A percentile compares a stretch with the other conserved stretches of the same genome.
phyloP scores from a whole-genome alignment of 495 filamentous ascomycete species.

The Paragyromitra xinjiangensis region DNA sequence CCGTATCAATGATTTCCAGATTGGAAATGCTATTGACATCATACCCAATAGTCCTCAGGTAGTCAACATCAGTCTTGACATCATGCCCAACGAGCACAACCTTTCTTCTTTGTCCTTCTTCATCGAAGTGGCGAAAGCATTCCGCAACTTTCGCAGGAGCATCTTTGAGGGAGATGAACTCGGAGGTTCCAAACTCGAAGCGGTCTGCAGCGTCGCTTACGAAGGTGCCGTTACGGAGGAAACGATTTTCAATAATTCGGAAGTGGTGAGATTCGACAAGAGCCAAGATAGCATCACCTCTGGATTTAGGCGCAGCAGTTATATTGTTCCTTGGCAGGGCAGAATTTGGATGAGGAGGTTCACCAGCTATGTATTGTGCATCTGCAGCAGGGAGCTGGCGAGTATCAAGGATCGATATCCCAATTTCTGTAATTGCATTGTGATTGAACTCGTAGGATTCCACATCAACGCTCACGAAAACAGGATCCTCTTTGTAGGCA shows the following conservation, averaged over 20 bases:
- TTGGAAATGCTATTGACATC: conserved; percentile 64
- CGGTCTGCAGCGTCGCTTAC: conserved; percentile 73
- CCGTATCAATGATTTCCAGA: conserved; percentile 76
- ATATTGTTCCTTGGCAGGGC: conserved; percentile 51
- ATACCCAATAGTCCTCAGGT: conserved; percentile 70
- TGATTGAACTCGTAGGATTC: conserved; percentile 78
- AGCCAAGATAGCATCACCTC: conserved; percentile 60
- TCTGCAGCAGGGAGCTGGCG: conserved; percentile 60
- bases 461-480: conserved; percentile 82
- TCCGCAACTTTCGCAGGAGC: conserved; percentile 61
- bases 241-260: conserved; percentile 72
- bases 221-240: conserved; percentile 70
- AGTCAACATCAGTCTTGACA: conserved; percentile 70
- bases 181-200: conserved; percentile 77
- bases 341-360: conserved; percentile 43
- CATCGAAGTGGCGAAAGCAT: conserved; percentile 46
- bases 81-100: conserved; percentile 84
- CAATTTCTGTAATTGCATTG: conserved; percentile 79
- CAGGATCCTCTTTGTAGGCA: conserved; percentile 38
- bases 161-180: conserved; percentile 60
- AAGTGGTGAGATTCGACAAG: conserved; percentile 77
- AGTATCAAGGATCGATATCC: conserved; percentile 83
- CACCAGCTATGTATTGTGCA: conserved; percentile 25
- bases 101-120: conserved; percentile 62
- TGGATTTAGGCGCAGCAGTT: conserved; percentile 61